Evolutionary conservation across 352 stramenopile species (phyloP), one percentile per base, ranked within the genome.

Genomic region (Pythium grandisporangium): DNA sequence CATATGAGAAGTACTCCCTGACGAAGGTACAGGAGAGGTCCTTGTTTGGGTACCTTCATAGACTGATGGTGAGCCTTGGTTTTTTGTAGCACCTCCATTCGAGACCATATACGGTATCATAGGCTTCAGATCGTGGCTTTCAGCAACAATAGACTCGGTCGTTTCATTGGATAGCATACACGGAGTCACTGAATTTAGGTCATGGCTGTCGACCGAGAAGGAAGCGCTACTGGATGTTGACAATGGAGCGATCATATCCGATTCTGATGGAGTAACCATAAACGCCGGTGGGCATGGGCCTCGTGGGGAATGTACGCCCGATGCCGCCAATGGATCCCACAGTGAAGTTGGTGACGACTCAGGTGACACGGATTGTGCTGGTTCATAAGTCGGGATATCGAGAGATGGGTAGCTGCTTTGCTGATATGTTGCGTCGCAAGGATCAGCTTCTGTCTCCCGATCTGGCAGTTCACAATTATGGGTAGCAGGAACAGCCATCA

Each of bases 361-460:
- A 14, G 48, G 48, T 2, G 48, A 55, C 16, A 42, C 32, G 2
- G 42, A 34, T 22, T 17, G 6, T 27, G 39, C 11, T 26, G 24
- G 4, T 21, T 24, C 8, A 26, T 33, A 35, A 1, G 37, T 14
- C 2, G 22, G 23, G n/a, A 33, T 33, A 16, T 17, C 6, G 12
- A 5, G 20, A 17, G 20, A 14, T 4, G 21, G 4, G 6, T 43
- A 23, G n/a, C 16, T 11, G 8, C 14, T 32, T 14, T 14, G 27
- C 27, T 14, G 27, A 14, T 32, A n/a, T n/a, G n/a, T n/a, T n/a
- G n/a, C n/a, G n/a, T n/a, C n/a, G n/a, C n/a, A n/a, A n/a, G n/a
- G n/a, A n/a, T n/a, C n/a, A n/a, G n/a, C n/a, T n/a, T n/a, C n/a
- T n/a, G n/a, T n/a, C n/a, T n/a, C n/a, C n/a, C n/a, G n/a, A n/a